Base-by-base conservation (phyloP, 2,329 filamentous ascomycete species). In the Hymenotorrendiella dingleyae region DNA sequence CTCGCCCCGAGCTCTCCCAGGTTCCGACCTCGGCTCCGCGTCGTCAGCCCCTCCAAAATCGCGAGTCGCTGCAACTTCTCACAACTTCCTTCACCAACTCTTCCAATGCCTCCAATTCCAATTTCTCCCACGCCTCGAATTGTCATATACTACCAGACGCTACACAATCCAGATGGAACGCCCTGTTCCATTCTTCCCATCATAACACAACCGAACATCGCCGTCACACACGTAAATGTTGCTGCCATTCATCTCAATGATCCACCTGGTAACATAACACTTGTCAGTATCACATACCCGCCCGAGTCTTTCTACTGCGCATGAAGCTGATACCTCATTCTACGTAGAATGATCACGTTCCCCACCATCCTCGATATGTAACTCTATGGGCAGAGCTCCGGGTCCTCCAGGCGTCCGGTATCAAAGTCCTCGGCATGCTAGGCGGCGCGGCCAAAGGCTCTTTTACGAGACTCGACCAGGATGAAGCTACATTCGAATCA, bases 391-490 rank as follows among this genome's bases (percentile, higher is more conserved):
- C 74, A 17, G 90, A 96, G 63, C 76, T 87, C 7, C 72, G 74
- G 6, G 69, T 80, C 49, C 67, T 95, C 5, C 84, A 93, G 61
- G 75, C 74, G 2, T 72, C 74, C 6, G 88, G 88, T 30, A 73
- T 95, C 49, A 88, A 84, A 55, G 79, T 95, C 10, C 72, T 94
- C 60, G 86, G 79, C 42, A 93, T 96, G 86, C 71, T 95, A 2
- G 90, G 90, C 28, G 90, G 90, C 12, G 88, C 89, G 2, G 88
- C 87, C 0, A 73, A 75, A 46, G 90, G 89, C 9, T 84, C 80
- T 10, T 95, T 77, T 59, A 67, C 71, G 36, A 71, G 76, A 42
- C 67, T 82, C 14, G 64, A 66, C 43, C 73, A 81, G 3, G 76
- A 78, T 43, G 64, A 67, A 21, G 67, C 73, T 39, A 67, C 71